phyloP scores from a whole-genome alignment of 768 basidiomycete genomes.

The Suillus plorans region DNA sequence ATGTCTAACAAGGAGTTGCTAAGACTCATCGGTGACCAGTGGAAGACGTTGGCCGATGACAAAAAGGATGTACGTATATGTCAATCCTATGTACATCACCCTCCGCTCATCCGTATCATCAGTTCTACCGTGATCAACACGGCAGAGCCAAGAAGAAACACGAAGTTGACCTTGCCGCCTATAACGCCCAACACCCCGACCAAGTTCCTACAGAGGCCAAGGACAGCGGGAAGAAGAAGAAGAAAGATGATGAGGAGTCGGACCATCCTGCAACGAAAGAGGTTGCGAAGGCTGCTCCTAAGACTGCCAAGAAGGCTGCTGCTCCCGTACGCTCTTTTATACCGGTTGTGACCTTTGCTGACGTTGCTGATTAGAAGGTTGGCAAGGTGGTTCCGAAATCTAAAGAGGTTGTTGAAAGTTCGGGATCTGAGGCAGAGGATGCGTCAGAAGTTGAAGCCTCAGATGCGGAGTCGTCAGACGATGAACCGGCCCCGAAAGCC shows the following conservation, averaged over 20 bases:
- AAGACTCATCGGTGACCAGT: constrained; percentile 66
- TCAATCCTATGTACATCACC: neutral
- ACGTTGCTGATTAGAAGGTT: constrained; percentile 23
- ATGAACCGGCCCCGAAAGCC: constrained; percentile 19
- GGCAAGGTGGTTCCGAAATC: constrained; percentile 24
- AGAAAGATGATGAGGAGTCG: constrained; percentile 16
- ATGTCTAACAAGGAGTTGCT: constrained; percentile 74
- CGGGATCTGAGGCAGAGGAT: constrained; percentile 31
- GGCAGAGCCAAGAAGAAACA: constrained; percentile 63
- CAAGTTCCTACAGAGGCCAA: constrained; percentile 49
- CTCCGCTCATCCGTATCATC: constrained; percentile 1
- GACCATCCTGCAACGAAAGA: constrained; percentile 30
- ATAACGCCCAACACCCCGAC: constrained; percentile 55
- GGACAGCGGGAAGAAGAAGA: constrained; percentile 30
- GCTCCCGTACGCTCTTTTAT: constrained; percentile 19
- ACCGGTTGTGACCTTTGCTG: constrained; percentile 10
- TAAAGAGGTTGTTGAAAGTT: constrained; percentile 24
- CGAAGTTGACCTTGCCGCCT: constrained; percentile 60
- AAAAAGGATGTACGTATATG: constrained; percentile 67
- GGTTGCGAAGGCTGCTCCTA: constrained; percentile 21
- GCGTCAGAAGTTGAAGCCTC: constrained; percentile 4
- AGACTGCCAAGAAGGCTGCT: constrained; percentile 19
- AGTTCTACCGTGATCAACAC: constrained; percentile 42
- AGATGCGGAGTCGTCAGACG: constrained; percentile 21
- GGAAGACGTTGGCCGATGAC: constrained; percentile 64